Conservation (phyloP, 2,329 filamentous ascomycete genomes). For the Amesomyces nigricolor region DNA sequence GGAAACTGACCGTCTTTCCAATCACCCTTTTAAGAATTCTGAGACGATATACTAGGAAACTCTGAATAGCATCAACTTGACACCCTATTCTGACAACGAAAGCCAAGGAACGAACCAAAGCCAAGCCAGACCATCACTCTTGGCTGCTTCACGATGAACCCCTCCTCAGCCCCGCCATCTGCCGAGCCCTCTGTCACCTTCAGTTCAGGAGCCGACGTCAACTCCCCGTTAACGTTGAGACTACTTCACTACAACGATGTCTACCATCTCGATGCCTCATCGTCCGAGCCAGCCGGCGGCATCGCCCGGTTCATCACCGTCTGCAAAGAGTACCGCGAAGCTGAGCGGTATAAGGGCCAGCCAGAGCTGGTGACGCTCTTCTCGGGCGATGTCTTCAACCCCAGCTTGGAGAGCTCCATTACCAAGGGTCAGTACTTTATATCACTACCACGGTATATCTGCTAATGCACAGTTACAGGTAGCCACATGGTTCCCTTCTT, state of each 20-base stretch:
- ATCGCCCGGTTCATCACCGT: conserved; percentile 74
- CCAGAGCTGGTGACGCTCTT: conserved; percentile 71
- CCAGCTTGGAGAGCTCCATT: conserved; percentile 79
- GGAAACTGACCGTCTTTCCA: background rate
- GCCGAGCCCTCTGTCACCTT: conserved; percentile 32
- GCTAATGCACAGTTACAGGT: conserved; percentile 36
- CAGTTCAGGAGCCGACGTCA: conserved; percentile 26
- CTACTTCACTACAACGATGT: conserved; percentile 91
- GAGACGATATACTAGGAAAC: no score
- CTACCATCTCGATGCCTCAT: conserved; percentile 74
- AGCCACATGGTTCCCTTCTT: conserved; percentile 84
- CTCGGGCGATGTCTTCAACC: conserved; percentile 89
- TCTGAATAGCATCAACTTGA: no score
- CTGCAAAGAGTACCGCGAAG: conserved; percentile 65
- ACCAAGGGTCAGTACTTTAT: conserved; percentile 62
- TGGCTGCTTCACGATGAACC: conserved; percentile 12
- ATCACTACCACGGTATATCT: background rate
- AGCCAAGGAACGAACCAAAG: no score
- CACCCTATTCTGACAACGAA: no score
- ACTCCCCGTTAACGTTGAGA: conserved; percentile 60
- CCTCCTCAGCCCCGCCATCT: conserved; percentile 10
- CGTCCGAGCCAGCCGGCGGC: conserved; percentile 78
- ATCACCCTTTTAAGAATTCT: background rate
- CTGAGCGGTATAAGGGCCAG: conserved; percentile 55
- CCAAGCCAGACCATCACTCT: no score